These are phyloP conservation scores for Penicillium sp. DNA, from an alignment of 2,329 filamentous ascomycete genomes.

Conservation along the genomic window DNA sequence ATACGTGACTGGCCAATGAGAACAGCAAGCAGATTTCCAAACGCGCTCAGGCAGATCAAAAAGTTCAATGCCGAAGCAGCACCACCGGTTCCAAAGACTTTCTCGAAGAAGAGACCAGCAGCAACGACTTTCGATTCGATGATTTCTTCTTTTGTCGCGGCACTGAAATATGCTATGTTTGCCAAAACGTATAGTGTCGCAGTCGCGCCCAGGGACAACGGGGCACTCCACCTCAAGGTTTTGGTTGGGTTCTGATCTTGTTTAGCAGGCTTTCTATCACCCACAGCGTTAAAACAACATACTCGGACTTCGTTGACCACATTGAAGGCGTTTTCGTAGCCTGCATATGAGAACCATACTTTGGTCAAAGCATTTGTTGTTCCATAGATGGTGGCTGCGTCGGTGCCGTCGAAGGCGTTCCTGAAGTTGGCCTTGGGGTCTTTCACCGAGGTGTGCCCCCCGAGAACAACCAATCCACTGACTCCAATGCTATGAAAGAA, in stretches of 20 bases:
- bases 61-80: constrained; percentile 60
- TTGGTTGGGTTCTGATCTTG: constrained; percentile 55
- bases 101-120: constrained; percentile 61
- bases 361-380: constrained; percentile 60
- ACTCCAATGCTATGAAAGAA: constrained; percentile 50
- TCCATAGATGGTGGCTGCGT: constrained; percentile 48
- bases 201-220: constrained; percentile 54
- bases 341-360: constrained; percentile 61
- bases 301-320: constrained; percentile 63
- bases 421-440: constrained; percentile 59
- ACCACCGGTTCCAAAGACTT: constrained; percentile 55
- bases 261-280: background rate
- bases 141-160: constrained; percentile 59
- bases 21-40: constrained; percentile 61
- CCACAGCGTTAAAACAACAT: background rate
- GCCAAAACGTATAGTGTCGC: constrained; percentile 59
- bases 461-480: constrained; percentile 64
- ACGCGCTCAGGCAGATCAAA: constrained; percentile 59
- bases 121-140: constrained; percentile 55
- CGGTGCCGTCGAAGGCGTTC: constrained; percentile 55
- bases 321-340: constrained; percentile 63
- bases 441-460: constrained; percentile 54
- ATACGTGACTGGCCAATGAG: constrained; percentile 58
- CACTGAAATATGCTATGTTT: constrained; percentile 64
- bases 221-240: constrained; percentile 54